Evolutionary conservation across 306 rosid species (phyloP).

Genomic region (Sindora glabra): DNA sequence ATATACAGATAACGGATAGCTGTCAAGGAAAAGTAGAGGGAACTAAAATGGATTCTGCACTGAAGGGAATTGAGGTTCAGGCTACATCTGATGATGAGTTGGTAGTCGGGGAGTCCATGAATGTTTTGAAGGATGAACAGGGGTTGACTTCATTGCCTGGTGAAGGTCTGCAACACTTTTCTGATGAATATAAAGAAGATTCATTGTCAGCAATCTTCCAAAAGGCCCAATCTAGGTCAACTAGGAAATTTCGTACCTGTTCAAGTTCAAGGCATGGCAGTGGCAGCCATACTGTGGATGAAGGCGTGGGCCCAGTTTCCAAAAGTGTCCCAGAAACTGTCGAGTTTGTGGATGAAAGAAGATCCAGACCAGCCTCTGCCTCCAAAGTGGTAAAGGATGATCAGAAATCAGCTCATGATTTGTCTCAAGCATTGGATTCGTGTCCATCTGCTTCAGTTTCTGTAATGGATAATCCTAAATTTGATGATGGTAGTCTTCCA

Average conservation of each 20-base stretch:
- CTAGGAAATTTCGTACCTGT: slow-evolving; percentile 29
- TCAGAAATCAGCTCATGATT: slow-evolving; percentile 4
- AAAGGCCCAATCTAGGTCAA: slow-evolving; percentile 44
- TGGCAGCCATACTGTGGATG: slow-evolving; percentile 30
- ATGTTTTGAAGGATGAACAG: slow-evolving; percentile 7
- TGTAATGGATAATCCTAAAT: slow-evolving; percentile 23
- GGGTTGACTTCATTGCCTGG: slow-evolving; percentile 1
- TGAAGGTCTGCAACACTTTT: slow-evolving; percentile 28
- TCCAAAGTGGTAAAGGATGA: slow-evolving; percentile 4
- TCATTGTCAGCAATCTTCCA: slow-evolving; percentile 41
- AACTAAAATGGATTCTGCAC: not conserved
- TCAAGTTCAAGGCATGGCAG: slow-evolving; percentile 31
- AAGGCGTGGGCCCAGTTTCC: slow-evolving; percentile 20
- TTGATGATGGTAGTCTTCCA: slow-evolving; percentile 10
- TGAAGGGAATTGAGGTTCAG: not conserved
- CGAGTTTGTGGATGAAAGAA: slow-evolving; percentile 16
- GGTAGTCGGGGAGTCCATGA: slow-evolving; percentile 9
- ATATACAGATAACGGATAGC: not conserved
- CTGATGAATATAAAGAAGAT: slow-evolving; percentile 40
- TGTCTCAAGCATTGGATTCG: slow-evolving; percentile 14
- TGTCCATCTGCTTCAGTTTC: slow-evolving; percentile 16
- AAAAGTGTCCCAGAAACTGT: slow-evolving; percentile 18
- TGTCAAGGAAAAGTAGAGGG: not conserved
- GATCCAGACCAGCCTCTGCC: slow-evolving; percentile 26
- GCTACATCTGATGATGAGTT: slow-evolving; percentile 18